These are phyloP conservation scores for Komagataella ulmi DNA, from an alignment of 805 yeast genomes.

Conservation along the genomic window DNA sequence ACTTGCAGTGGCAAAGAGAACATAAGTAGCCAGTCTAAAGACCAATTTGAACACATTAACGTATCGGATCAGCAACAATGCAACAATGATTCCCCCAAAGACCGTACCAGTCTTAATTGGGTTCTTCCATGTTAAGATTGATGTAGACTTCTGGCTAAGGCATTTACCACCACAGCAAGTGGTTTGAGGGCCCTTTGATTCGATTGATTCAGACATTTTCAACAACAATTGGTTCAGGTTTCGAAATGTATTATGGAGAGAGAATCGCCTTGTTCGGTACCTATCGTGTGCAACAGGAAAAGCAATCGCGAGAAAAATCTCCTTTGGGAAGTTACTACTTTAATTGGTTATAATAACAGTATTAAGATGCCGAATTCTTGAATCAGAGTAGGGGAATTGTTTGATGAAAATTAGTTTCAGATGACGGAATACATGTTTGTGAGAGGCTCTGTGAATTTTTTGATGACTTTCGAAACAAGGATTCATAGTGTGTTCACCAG, in stretches of 20 bases:
- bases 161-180: conserved; percentile 19
- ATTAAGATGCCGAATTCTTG: too few species aligned
- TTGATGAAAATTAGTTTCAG: neutral
- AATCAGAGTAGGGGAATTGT: neutral
- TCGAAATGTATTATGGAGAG: neutral
- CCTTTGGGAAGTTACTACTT: neutral
- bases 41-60: conserved; percentile 50
- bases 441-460: neutral
- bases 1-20: conserved; percentile 45
- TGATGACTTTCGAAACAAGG: neutral
- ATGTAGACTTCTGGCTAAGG: conserved; percentile 11
- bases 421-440: neutral
- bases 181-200: conserved; percentile 2
- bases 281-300: neutral
- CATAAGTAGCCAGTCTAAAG: conserved; percentile 46
- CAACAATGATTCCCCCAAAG: conserved; percentile 46
- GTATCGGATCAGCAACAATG: conserved; percentile 44
- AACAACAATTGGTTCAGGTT: neutral
- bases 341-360: neutral
- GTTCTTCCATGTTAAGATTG: conserved; percentile 58
- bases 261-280: neutral
- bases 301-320: neutral
- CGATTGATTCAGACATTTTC: neutral
- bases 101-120: conserved; percentile 70
- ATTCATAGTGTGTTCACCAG: neutral